Evolutionary conservation across 1,284 basidiomycete genomes (phyloP), one percentile per base, ranked within the genome.

Genomic region (Lentinula novae-zelandiae): DNA sequence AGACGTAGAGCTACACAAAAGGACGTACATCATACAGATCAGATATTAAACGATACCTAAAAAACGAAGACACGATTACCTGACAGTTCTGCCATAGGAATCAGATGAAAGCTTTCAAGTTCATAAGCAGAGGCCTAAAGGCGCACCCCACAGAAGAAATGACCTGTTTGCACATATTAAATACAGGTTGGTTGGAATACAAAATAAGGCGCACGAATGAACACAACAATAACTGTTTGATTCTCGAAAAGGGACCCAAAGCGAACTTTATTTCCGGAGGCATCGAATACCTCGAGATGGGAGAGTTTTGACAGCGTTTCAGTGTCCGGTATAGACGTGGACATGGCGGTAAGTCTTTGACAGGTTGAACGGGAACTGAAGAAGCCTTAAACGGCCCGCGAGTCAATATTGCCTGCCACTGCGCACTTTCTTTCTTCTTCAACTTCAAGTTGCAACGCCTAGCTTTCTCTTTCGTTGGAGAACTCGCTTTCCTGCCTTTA

Each of bases 141-240:
- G 60, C 78, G 62, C 72, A 86, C 85, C 33, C 83, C 85, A 65
- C 86, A 87, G 67, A 86, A 85, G 70, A 87, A 87, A 67, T 88
- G 85, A 12, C 84, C 85, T 85, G 48, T 33, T 49, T 57, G 40
- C 53, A 52, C 5, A 57, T 40, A 12, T 58, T 53, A 53, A 64
- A 50, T 15, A 8, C 42, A 17, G 27, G 9, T n/a, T 48, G 22
- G 57, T 55, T 12, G 27, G 15, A 15, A 36, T 20, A 40, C 17
- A 36, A 40, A 7, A 42, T 22, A 22, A 36, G 8, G 72, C 81
- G 64, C 60, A 86, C 88, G 80, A 62, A 89, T 85, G 69, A 89
- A 89, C 7, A 89, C 82, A 3, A 87, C 78, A 10, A 89, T 71
- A 0, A 81, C 81, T 67, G 79, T 83, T 65, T 81, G 69, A 1